Conservation (phyloP, 768 basidiomycete species). For the Cubamyces lactineus region DNA sequence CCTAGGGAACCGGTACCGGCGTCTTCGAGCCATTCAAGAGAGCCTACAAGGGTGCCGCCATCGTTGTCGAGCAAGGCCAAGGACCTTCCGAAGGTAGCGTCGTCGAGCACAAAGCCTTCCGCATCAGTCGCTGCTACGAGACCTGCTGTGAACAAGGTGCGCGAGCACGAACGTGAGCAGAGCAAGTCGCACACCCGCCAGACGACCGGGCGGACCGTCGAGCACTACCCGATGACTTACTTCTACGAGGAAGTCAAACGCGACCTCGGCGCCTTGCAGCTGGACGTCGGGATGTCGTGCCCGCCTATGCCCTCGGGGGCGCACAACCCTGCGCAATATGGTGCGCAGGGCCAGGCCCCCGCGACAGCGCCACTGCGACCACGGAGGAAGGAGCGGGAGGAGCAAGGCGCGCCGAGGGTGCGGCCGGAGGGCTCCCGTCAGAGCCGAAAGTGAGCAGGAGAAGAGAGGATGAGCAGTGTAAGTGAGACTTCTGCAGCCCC, state of each 20-base stretch:
- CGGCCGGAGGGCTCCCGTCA: too few species aligned
- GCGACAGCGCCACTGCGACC: neutral
- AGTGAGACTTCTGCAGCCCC: neutral
- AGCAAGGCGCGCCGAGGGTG: neutral
- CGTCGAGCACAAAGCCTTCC: too few species aligned
- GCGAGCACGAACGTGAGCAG: neutral
- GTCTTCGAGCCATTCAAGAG: neutral
- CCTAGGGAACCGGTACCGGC: too few species aligned
- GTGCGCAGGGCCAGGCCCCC: neutral
- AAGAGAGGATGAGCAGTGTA: neutral
- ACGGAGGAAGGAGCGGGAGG: neutral
- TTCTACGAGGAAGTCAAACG: neutral
- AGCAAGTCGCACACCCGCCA: neutral
- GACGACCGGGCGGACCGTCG: neutral
- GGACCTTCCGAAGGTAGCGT: too few species aligned
- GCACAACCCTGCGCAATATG: neutral
- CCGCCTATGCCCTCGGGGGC: neutral
- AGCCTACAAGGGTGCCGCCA: neutral
- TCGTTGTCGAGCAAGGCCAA: too few species aligned
- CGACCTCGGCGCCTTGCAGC: neutral
- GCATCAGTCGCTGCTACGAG: too few species aligned
- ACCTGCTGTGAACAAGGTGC: neutral
- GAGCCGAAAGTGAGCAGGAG: too few species aligned
- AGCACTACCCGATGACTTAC: slow-evolving; percentile 4
- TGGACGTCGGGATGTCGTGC: too few species aligned